Conservation (phyloP, 2,329 filamentous ascomycete species). For the Clarireedia sp. region DNA sequence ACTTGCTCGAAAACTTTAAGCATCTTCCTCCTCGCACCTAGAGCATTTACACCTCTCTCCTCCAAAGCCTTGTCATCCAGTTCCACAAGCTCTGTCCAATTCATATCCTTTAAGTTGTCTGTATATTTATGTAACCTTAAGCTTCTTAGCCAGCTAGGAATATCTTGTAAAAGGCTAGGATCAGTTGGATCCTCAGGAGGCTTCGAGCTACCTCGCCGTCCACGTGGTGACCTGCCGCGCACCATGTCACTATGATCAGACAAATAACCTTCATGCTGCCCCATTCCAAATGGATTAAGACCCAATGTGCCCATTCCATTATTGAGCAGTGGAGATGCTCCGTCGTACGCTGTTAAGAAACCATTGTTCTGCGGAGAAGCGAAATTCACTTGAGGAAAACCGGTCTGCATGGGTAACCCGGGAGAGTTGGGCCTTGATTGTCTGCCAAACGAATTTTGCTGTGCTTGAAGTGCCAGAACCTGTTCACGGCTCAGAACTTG, state of each 20-base stretch:
- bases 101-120: slow-evolving; percentile 93
- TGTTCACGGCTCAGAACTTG: slow-evolving; percentile 82
- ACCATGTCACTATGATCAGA: slow-evolving; percentile 90
- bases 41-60: slow-evolving; percentile 85
- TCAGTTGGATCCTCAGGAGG: slow-evolving; percentile 97
- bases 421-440: slow-evolving; percentile 87
- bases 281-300: slow-evolving; percentile 63
- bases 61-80: slow-evolving; percentile 90
- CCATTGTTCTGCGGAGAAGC: slow-evolving; percentile 90
- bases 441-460: slow-evolving; percentile 48
- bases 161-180: slow-evolving; percentile 81
- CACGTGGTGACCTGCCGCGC: slow-evolving; percentile 84
- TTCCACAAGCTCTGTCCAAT: slow-evolving; percentile 88
- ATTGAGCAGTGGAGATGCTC: slow-evolving; percentile 59
- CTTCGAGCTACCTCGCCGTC: slow-evolving; percentile 89
- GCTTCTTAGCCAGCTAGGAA: slow-evolving; percentile 91
- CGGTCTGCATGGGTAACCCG: slow-evolving; percentile 72
- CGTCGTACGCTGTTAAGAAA: slow-evolving; percentile 83
- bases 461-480: slow-evolving; percentile 68
- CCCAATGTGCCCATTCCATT: slow-evolving; percentile 64
- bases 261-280: slow-evolving; percentile 73
- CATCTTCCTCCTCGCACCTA: slow-evolving; percentile 95
- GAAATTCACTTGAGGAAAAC: slow-evolving; percentile 61
- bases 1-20: slow-evolving; percentile 99
- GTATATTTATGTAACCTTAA: slow-evolving; percentile 97